Conservation (phyloP, 2,329 filamentous ascomycete genomes). For the Aspergillus neotritici region DNA sequence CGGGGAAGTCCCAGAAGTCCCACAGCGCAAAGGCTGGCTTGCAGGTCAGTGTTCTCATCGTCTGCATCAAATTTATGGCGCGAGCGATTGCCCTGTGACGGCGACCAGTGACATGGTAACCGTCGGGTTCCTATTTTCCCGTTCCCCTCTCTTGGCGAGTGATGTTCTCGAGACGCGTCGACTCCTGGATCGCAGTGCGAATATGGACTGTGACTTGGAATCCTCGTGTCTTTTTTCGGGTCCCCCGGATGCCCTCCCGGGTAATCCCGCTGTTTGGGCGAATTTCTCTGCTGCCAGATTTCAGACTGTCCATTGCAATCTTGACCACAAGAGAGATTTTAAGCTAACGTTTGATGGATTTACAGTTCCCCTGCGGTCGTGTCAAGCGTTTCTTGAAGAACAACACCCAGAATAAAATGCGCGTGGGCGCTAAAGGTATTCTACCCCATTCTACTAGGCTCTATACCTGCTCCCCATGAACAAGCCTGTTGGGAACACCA, state of each 20-base stretch:
- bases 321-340: constrained; percentile 13
- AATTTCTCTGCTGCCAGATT: neutral
- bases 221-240: no score
- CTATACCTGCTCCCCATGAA: neutral
- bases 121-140: no score
- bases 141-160: no score
- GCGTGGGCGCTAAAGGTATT: constrained; percentile 82
- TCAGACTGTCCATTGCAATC: neutral
- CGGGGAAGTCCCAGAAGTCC: constrained; percentile 85
- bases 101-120: no score
- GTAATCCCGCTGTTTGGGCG: no score
- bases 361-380: constrained; percentile 95
- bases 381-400: constrained; percentile 99
- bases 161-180: no score
- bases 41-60: constrained; percentile 63
- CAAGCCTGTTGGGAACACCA: neutral
- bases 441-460: neutral
- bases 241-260: no score
- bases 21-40: constrained; percentile 92
- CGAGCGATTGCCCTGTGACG: no score
- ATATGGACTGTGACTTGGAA: no score
- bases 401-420: constrained; percentile 99
- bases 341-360: constrained; percentile 20
- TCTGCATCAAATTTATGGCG: constrained; percentile 5
- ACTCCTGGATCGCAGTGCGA: no score